These are phyloP conservation scores for Talaromyces sp. DNA, from an alignment of 2,329 filamentous ascomycete genomes.

Conservation along the genomic window DNA sequence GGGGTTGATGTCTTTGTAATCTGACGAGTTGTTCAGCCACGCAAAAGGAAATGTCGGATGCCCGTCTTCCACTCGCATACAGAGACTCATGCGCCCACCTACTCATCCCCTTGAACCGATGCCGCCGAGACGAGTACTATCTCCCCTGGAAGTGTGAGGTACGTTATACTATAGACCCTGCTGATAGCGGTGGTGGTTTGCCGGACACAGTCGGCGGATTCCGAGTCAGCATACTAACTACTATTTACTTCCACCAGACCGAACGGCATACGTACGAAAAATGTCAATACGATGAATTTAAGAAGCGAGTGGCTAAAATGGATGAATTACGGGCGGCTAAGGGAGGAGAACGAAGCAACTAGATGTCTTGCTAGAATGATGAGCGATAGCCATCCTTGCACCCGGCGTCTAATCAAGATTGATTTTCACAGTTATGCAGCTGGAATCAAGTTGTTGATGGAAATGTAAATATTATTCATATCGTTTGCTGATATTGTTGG, in stretches of 20 bases:
- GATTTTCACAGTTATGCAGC: slow-evolving; percentile 15
- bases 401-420: background rate
- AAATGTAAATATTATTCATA: slow-evolving; percentile 40
- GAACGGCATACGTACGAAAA: slow-evolving; percentile 98
- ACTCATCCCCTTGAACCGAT: slow-evolving; percentile 91
- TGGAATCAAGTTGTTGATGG: slow-evolving; percentile 31
- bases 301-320: slow-evolving; percentile 98
- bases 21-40: slow-evolving; percentile 24
- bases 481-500: slow-evolving; percentile 32
- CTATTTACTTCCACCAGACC: slow-evolving; percentile 52
- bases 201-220: background rate
- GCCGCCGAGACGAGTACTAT: slow-evolving; percentile 87
- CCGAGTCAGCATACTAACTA: background rate
- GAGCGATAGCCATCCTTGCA: background rate
- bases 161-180: slow-evolving; percentile 33
- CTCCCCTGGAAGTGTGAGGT: slow-evolving; percentile 98
- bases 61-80: slow-evolving; percentile 81
- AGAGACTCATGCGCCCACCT: slow-evolving; percentile 93
- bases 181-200: background rate
- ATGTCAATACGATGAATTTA: slow-evolving; percentile 98
- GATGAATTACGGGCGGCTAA: slow-evolving; percentile 86
- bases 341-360: slow-evolving; percentile 81
- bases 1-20: slow-evolving; percentile 21
- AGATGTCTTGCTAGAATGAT: background rate
- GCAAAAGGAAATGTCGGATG: slow-evolving; percentile 89